Evolutionary conservation across 495 filamentous ascomycete species (phyloP).

Genomic region (Astrocystis sublimbata): DNA sequence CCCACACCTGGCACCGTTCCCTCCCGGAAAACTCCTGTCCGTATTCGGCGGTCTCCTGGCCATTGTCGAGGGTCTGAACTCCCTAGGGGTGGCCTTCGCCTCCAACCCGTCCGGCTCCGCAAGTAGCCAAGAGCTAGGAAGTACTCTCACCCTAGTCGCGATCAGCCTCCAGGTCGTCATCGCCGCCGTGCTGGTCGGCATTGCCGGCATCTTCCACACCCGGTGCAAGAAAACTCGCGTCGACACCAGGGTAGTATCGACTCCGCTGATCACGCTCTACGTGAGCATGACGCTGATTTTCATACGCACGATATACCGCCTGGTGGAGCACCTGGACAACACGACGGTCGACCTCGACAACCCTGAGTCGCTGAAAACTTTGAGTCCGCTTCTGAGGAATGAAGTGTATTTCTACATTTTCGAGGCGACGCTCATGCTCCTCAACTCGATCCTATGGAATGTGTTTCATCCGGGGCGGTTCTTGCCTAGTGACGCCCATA

Average conservation of each 20-base stretch:
- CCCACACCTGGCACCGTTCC: conserved; percentile 34
- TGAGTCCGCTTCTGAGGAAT: conserved; percentile 37
- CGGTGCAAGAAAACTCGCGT: conserved; percentile 27
- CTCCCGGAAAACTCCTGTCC: conserved; percentile 27
- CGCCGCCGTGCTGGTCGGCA: conserved; percentile 27
- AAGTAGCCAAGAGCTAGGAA: conserved; percentile 24
- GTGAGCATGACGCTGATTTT: conserved; percentile 36
- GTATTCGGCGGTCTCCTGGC: conserved; percentile 35
- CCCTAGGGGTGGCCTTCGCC: conserved; percentile 32
- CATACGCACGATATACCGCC: conserved; percentile 34
- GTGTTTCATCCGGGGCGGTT: conserved; percentile 34
- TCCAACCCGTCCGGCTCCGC: conserved; percentile 25
- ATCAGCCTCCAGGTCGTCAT: conserved; percentile 35
- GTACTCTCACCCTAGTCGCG: conserved; percentile 29
- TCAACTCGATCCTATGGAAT: conserved; percentile 38
- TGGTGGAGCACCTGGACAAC: conserved; percentile 35
- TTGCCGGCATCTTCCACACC: conserved; percentile 35
- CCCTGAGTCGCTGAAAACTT: conserved; percentile 16
- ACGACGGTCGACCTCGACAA: conserved; percentile 22
- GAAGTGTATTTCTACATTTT: conserved; percentile 40
- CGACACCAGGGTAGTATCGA: conserved; percentile 11
- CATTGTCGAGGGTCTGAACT: conserved; percentile 36
- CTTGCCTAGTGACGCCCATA: conserved; percentile 26
- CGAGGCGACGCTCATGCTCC: conserved; percentile 36
- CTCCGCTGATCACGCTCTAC: conserved; percentile 29